Conservation (phyloP, 2,329 filamentous ascomycete species). For the Alternaria triticina region DNA sequence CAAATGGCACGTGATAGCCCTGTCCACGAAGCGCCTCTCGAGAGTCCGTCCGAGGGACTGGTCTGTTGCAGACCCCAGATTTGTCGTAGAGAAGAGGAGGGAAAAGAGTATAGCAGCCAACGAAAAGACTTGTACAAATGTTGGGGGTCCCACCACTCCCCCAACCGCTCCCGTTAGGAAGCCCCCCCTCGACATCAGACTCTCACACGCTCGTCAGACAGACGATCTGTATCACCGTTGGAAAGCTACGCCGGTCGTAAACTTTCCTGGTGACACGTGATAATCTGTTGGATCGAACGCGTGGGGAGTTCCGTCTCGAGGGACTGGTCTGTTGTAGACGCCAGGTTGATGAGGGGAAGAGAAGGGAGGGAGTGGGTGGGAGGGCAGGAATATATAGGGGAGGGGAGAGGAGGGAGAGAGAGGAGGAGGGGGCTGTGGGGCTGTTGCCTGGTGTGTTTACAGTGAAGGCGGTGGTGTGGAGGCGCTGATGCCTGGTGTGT, state of each 20-base stretch:
- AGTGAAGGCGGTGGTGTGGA: neutral
- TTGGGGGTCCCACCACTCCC: neutral
- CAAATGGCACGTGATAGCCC: too few species aligned
- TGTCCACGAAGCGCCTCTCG: too few species aligned
- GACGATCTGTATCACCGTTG: neutral
- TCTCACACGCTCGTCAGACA: neutral
- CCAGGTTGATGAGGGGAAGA: neutral
- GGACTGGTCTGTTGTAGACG: neutral
- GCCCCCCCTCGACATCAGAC: neutral
- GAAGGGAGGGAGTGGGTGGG: neutral
- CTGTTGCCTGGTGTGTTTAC: neutral
- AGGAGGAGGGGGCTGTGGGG: too few species aligned
- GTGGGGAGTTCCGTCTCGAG: neutral
- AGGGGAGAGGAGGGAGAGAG: too few species aligned
- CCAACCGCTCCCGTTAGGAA: neutral
- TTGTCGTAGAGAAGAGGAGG: too few species aligned
- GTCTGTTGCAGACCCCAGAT: too few species aligned
- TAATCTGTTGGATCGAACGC: neutral
- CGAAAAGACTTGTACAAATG: neutral
- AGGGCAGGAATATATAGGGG: neutral
- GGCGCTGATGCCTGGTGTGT: neutral
- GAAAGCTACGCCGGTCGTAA: neutral
- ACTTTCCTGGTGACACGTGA: neutral
- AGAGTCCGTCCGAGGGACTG: too few species aligned
- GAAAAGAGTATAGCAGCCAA: neutral